phyloP scores from a whole-genome alignment of 768 basidiomycete genomes.

The Pisolithus orientalis region DNA sequence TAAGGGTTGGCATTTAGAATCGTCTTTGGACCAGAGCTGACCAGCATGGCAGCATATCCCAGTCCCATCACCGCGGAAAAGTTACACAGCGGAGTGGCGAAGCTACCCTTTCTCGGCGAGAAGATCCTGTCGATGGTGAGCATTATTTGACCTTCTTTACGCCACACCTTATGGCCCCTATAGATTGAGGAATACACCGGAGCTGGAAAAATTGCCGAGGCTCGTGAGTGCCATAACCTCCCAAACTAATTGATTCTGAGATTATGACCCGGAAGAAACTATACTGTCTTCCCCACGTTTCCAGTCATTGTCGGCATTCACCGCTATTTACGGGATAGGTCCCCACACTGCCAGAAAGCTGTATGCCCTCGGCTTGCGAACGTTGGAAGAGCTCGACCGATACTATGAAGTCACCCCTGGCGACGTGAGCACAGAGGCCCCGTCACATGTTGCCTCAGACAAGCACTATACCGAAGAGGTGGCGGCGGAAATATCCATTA shows the following conservation, averaged over 20 bases:
- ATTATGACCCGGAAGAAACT: constrained; percentile 30
- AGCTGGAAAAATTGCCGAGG: constrained; percentile 52
- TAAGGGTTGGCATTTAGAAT: constrained; percentile 33
- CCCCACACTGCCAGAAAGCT: constrained; percentile 60
- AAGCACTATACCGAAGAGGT: constrained; percentile 15
- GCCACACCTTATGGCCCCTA: background rate
- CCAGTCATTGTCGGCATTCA: constrained; percentile 49
- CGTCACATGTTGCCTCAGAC: constrained; percentile 17
- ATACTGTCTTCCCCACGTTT: constrained; percentile 48
- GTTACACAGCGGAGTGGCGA: constrained; percentile 32
- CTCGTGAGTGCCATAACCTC: constrained; percentile 32
- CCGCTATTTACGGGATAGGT: constrained; percentile 69
- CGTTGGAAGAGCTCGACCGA: constrained; percentile 59
- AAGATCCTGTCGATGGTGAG: constrained; percentile 46
- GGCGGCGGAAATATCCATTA: constrained; percentile 38
- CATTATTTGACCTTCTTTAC: background rate
- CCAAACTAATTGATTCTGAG: constrained; percentile 7
- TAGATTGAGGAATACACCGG: constrained; percentile 62
- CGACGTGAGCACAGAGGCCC: constrained; percentile 23
- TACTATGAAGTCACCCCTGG: constrained; percentile 45
- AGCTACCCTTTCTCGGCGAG: constrained; percentile 43
- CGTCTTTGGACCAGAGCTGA: background rate
- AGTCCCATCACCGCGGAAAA: constrained; percentile 31
- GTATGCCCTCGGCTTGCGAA: constrained; percentile 60
- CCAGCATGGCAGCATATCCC: constrained; percentile 40